phyloP scores from a whole-genome alignment of 1,284 basidiomycete species.

The Lentinula novae-zelandiae region DNA sequence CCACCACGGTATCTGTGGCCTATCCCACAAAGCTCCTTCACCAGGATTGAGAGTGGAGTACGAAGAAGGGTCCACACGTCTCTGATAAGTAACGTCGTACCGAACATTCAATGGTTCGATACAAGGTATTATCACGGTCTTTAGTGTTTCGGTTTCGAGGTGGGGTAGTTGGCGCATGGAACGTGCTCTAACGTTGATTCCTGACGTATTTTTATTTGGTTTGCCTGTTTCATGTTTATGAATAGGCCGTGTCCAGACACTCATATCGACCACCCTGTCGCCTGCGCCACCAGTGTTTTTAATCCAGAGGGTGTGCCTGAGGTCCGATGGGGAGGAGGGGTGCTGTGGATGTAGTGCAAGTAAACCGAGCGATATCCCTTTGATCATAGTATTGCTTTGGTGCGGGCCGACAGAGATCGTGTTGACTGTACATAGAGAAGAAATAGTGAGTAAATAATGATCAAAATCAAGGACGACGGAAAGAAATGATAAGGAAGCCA shows the following conservation, averaged over 20 bases:
- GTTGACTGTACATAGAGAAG: constrained; percentile 45
- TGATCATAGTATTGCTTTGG: constrained; percentile 66
- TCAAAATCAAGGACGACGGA: neutral
- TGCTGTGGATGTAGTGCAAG: constrained; percentile 30
- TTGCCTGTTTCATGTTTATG: constrained; percentile 14
- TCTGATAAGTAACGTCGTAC: constrained; percentile 48
- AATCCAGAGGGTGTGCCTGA: constrained; percentile 38
- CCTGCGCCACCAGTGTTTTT: constrained; percentile 57
- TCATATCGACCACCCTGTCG: constrained; percentile 70
- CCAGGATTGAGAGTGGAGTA: neutral
- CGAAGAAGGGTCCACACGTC: constrained; percentile 19
- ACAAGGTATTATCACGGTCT: constrained; percentile 59
- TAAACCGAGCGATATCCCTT: constrained; percentile 62
- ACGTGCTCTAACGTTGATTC: neutral
- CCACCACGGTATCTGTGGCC: constrained; percentile 44
- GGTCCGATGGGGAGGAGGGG: neutral
- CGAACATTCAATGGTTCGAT: constrained; percentile 49
- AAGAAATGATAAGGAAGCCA: no score
- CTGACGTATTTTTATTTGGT: neutral
- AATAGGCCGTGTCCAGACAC: constrained; percentile 56
- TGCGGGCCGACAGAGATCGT: constrained; percentile 58
- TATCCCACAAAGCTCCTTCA: constrained; percentile 34
- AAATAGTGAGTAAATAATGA: neutral
- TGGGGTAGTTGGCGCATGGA: constrained; percentile 8
- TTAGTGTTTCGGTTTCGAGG: constrained; percentile 51